Conservation (phyloP, 352 stramenopile genomes). For the Plasmopara halstedii region DNA sequence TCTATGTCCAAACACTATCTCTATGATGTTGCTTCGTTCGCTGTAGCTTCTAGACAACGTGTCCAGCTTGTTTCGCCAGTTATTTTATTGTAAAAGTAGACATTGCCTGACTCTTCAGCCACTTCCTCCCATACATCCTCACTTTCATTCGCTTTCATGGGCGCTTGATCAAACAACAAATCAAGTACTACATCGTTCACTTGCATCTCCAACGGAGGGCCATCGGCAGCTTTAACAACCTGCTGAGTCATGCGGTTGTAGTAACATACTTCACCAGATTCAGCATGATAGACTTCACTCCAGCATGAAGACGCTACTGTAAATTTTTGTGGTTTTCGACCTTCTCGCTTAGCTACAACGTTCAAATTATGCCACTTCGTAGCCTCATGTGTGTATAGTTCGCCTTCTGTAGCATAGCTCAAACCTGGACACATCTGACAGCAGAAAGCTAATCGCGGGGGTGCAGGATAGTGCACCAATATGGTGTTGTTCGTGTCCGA, state of each 20-base stretch:
- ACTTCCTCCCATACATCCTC: constrained; percentile 60
- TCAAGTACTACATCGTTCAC: constrained; percentile 64
- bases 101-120: constrained; percentile 48
- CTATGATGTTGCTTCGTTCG: too few species aligned
- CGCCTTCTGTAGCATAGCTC: constrained; percentile 49
- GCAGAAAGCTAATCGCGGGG: constrained; percentile 39
- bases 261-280: constrained; percentile 52
- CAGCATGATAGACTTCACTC: constrained; percentile 65
- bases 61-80: constrained; percentile 65
- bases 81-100: constrained; percentile 66
- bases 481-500: constrained; percentile 2
- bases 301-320: constrained; percentile 60
- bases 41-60: too few species aligned
- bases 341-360: constrained; percentile 28
- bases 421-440: constrained; percentile 60
- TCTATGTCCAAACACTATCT: too few species aligned
- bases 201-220: constrained; percentile 55
- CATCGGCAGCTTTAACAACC: constrained; percentile 36
- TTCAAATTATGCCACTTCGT: constrained; percentile 85
- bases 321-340: constrained; percentile 33
- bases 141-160: neutral
- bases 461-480: constrained; percentile 20
- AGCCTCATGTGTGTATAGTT: constrained; percentile 53
- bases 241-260: constrained; percentile 67
- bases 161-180: constrained; percentile 30